Evolutionary conservation across 2,329 filamentous ascomycete genomes (phyloP).

Genomic region (Hypoxylon rubiginosum): DNA sequence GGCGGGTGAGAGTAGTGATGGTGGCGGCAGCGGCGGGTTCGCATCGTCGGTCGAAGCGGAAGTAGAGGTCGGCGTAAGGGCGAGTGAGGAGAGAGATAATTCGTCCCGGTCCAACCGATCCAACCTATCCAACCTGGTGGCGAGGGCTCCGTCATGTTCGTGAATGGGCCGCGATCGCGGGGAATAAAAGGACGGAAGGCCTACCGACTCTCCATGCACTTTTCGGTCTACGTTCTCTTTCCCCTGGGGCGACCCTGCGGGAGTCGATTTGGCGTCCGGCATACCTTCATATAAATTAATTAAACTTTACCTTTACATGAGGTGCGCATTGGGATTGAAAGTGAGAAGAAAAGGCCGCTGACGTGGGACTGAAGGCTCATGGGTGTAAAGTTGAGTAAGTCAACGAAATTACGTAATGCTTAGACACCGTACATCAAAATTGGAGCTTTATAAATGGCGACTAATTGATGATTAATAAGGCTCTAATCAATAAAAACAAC

Average conservation of each 20-base stretch:
- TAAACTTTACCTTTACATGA: conserved; percentile 7
- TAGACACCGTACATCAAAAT: background rate
- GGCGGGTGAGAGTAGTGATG: conserved; percentile 86
- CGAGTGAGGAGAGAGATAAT: conserved; percentile 54
- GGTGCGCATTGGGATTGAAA: conserved; percentile 4
- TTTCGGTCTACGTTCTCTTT: conserved; percentile 5
- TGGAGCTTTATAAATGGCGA: background rate
- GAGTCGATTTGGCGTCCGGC: conserved; percentile 26
- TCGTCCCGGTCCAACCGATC: conserved; percentile 53
- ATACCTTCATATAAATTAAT: conserved; percentile 28
- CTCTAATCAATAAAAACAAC: background rate
- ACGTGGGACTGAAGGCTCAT: conserved; percentile 10
- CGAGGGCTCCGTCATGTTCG: conserved; percentile 36
- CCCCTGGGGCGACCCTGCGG: conserved; percentile 12
- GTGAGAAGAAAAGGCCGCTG: conserved; percentile 17
- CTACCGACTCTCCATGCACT: conserved; percentile 52
- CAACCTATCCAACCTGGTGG: conserved; percentile 37
- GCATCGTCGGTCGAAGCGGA: conserved; percentile 25
- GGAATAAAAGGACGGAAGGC: conserved; percentile 64
- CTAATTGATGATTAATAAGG: background rate
- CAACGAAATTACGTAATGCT: background rate
- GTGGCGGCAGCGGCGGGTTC: conserved; percentile 58
- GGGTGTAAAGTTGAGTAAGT: background rate
- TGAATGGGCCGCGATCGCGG: conserved; percentile 53
- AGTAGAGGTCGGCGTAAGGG: conserved; percentile 17